A percentile compares a stretch with the other conserved stretches of the same genome.
Conservation (phyloP, 1,284 basidiomycete genomes). For the Wallemia hederae region DNA sequence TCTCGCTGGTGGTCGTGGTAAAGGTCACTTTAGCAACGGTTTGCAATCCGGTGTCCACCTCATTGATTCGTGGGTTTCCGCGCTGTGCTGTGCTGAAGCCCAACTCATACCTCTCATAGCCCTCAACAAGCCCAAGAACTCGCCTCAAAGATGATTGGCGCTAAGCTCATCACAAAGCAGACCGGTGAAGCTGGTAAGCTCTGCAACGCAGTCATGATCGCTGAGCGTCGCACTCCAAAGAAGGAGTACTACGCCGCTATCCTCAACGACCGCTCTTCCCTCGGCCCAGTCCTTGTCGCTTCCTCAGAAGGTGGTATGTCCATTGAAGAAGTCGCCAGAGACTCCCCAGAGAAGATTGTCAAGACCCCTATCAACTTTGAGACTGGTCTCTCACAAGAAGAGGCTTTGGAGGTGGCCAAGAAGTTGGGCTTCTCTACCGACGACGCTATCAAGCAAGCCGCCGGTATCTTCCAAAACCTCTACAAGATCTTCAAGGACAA, state of each 20-base stretch:
- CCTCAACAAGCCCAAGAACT: slow-evolving; percentile 65
- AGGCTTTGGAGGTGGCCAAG: slow-evolving; percentile 51
- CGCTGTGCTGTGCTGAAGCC: slow-evolving; percentile 3
- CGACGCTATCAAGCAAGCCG: slow-evolving; percentile 39
- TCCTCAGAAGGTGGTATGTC: slow-evolving; percentile 90
- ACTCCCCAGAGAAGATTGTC: slow-evolving; percentile 82
- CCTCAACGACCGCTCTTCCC: slow-evolving; percentile 71
- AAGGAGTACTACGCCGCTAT: slow-evolving; percentile 98
- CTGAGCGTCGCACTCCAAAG: slow-evolving; percentile 67
- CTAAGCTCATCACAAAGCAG: slow-evolving; percentile 94
- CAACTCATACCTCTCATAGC: slow-evolving; percentile 19
- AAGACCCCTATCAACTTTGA: slow-evolving; percentile 76
- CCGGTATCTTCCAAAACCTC: slow-evolving; percentile 75
- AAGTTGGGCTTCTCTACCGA: slow-evolving; percentile 67
- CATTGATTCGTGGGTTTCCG: slow-evolving; percentile 40
- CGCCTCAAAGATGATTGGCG: slow-evolving; percentile 78
- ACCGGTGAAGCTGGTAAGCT: slow-evolving; percentile 73
- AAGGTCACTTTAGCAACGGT: slow-evolving; percentile 89
- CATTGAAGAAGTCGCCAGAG: slow-evolving; percentile 98
- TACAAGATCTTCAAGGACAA: slow-evolving; percentile 97
- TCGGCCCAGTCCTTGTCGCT: slow-evolving; percentile 74
- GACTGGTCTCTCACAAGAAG: slow-evolving; percentile 42
- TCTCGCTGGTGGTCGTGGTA: slow-evolving; percentile 89
- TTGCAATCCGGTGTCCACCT: slow-evolving; percentile 94
- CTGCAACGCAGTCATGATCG: slow-evolving; percentile 97